phyloP scores from a whole-genome alignment of 768 basidiomycete genomes.

The Vararia minispora region DNA sequence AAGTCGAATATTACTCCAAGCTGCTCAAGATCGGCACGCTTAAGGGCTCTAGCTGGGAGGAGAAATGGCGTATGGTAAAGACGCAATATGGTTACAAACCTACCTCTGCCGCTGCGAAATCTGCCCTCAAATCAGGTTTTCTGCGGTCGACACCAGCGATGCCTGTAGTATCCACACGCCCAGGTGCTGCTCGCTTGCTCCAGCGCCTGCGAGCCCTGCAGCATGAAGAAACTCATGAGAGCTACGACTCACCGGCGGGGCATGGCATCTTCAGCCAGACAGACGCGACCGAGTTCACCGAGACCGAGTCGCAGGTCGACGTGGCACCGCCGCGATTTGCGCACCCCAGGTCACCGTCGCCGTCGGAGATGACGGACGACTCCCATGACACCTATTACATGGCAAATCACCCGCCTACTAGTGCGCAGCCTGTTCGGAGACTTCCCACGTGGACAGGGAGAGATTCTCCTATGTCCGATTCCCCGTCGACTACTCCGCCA shows the following conservation, averaged over 20 bases:
- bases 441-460: too few species aligned
- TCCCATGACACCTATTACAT: too few species aligned
- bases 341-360: slow-evolving; percentile 10
- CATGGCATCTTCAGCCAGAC: slow-evolving; percentile 7
- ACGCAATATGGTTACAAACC: slow-evolving; percentile 32
- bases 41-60: slow-evolving; percentile 70
- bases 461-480: too few species aligned
- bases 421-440: too few species aligned
- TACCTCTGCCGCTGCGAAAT: slow-evolving; percentile 5
- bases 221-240: slow-evolving; percentile 1
- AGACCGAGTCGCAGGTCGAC: slow-evolving; percentile 4
- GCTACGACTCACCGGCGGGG: slow-evolving; percentile 6
- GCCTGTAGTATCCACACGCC: slow-evolving; percentile 5
- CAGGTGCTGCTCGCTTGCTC: slow-evolving; percentile 11
- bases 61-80: slow-evolving; percentile 72
- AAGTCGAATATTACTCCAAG: slow-evolving; percentile 74
- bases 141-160: neutral
- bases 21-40: slow-evolving; percentile 74
- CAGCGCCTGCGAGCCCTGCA: slow-evolving; percentile 9
- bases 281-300: slow-evolving; percentile 3
- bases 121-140: neutral
- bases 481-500: too few species aligned
- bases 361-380: too few species aligned
- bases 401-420: too few species aligned
- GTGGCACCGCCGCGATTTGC: neutral